These are phyloP conservation scores for Rhinocladiella similis DNA, from an alignment of 2,329 filamentous ascomycete genomes.

Conservation along the genomic window DNA sequence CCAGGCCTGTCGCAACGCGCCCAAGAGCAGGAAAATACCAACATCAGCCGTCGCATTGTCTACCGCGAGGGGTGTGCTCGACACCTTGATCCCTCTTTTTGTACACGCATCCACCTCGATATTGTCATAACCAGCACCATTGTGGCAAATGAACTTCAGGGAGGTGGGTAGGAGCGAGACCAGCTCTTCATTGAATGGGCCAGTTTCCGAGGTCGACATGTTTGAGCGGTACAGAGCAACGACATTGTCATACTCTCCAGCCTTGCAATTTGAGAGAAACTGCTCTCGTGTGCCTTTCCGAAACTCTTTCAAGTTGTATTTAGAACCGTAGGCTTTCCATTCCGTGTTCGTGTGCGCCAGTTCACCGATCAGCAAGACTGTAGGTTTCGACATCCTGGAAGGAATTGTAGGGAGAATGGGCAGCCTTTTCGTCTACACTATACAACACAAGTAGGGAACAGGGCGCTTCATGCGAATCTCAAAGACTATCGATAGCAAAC, in stretches of 20 bases:
- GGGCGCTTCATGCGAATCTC: no score
- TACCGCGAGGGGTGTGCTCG: conserved; percentile 48
- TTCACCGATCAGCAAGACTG: conserved; percentile 47
- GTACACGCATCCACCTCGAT: conserved; percentile 58
- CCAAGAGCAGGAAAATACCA: conserved; percentile 50
- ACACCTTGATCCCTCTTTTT: conserved; percentile 43
- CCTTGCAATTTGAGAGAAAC: conserved; percentile 56
- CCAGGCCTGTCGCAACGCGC: conserved; percentile 46
- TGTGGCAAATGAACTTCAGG: conserved; percentile 54
- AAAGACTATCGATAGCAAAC: not conserved
- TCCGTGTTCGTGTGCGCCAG: conserved; percentile 45
- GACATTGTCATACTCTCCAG: conserved; percentile 57
- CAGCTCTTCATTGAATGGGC: conserved; percentile 51
- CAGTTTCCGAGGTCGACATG: conserved; percentile 51
- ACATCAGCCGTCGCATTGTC: conserved; percentile 50
- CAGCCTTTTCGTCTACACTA: no score
- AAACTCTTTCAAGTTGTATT: conserved; percentile 52
- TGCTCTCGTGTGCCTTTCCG: conserved; percentile 53
- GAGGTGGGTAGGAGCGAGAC: conserved; percentile 46
- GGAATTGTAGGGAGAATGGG: no score
- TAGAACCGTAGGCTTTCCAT: conserved; percentile 43
- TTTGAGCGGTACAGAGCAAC: conserved; percentile 61
- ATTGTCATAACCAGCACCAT: conserved; percentile 62
- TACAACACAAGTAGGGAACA: no score
- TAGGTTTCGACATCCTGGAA: conserved; percentile 27